A percentile compares a stretch with the other conserved stretches of the same genome.
These are phyloP conservation scores for Penicillium sumatraense DNA, from an alignment of 2,329 filamentous ascomycete genomes.

Conservation along the genomic window DNA sequence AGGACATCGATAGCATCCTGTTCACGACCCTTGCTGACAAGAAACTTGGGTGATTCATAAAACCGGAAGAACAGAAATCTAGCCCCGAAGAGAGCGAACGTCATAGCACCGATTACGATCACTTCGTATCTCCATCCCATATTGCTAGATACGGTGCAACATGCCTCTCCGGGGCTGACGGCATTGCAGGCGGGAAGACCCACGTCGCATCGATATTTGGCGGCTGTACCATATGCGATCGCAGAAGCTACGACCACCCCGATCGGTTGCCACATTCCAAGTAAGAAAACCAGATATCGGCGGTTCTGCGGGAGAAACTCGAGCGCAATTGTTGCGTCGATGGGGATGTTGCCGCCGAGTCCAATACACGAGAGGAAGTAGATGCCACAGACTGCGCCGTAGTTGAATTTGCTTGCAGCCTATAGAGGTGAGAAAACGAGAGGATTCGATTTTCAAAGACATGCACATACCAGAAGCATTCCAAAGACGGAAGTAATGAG, in stretches of 20 bases:
- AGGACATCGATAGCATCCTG: slow-evolving; percentile 17
- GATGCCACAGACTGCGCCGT: slow-evolving; percentile 12
- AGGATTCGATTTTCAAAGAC: too few relatives aligned
- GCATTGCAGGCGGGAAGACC: slow-evolving; percentile 11
- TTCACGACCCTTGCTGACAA: slow-evolving; percentile 12
- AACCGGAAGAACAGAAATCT: slow-evolving; percentile 10
- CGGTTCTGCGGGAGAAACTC: slow-evolving; percentile 18
- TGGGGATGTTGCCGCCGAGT: slow-evolving; percentile 17
- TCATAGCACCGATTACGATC: slow-evolving; percentile 12
- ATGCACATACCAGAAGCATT: slow-evolving; percentile 14
- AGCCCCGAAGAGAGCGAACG: slow-evolving; percentile 8
- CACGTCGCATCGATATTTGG: slow-evolving; percentile 15
- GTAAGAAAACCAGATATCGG: slow-evolving; percentile 10
- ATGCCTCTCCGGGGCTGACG: slow-evolving; percentile 3
- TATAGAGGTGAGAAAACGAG: not conserved
- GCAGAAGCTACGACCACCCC: slow-evolving; percentile 14
- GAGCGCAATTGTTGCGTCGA: slow-evolving; percentile 14
- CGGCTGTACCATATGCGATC: slow-evolving; percentile 15
- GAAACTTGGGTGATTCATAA: slow-evolving; percentile 16
- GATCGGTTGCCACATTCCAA: slow-evolving; percentile 18
- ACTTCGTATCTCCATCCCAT: slow-evolving; percentile 17
- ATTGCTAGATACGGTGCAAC: slow-evolving; percentile 16
- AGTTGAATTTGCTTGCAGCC: slow-evolving; percentile 14
- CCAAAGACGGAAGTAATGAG: slow-evolving; percentile 16
- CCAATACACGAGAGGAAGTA: slow-evolving; percentile 17